These are phyloP conservation scores for Polytrichum commune DNA, from an alignment of 225 moss, liverwort and hornwort species.

Conservation along the genomic window DNA sequence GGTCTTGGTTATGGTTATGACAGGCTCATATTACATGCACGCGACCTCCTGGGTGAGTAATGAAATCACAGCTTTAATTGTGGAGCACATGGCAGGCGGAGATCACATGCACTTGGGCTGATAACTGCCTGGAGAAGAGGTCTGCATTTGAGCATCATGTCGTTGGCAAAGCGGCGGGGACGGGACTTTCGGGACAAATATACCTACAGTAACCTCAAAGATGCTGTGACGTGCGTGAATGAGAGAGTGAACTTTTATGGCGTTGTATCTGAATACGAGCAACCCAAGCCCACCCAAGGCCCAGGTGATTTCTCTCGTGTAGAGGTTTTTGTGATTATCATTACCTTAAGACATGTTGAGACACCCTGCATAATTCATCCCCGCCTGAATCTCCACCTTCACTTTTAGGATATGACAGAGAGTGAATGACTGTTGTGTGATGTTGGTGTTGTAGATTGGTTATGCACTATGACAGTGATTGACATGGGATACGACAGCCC, in stretches of 20 bases:
- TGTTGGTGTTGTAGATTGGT: conserved; percentile 32
- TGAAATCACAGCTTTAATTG: too few relatives aligned
- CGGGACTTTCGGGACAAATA: conserved; percentile 43
- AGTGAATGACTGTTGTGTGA: conserved; percentile 6
- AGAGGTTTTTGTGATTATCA: background rate
- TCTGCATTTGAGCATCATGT: conserved; percentile 20
- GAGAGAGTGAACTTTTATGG: conserved; percentile 83
- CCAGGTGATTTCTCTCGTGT: conserved; percentile 23
- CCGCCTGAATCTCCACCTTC: background rate
- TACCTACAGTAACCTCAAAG: conserved; percentile 45
- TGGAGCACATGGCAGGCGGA: too few relatives aligned
- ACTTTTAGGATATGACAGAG: conserved; percentile 2
- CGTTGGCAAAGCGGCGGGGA: conserved; percentile 19
- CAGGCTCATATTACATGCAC: too few relatives aligned
- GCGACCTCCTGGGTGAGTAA: too few relatives aligned
- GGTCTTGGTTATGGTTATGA: too few relatives aligned
- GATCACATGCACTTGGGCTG: too few relatives aligned
- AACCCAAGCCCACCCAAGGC: conserved; percentile 75
- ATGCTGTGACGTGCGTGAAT: conserved; percentile 52
- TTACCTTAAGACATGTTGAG: background rate
- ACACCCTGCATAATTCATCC: background rate
- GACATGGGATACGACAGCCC: conserved; percentile 38
- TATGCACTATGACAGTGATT: conserved; percentile 60
- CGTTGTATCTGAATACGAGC: conserved; percentile 76
- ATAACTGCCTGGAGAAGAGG: too few relatives aligned